Percentiles rank a stretch among this genome's conserved stretches.
These are phyloP conservation scores for Casuarina equisetifolia DNA, from an alignment of 306 rosid genomes.

Conservation along the genomic window DNA sequence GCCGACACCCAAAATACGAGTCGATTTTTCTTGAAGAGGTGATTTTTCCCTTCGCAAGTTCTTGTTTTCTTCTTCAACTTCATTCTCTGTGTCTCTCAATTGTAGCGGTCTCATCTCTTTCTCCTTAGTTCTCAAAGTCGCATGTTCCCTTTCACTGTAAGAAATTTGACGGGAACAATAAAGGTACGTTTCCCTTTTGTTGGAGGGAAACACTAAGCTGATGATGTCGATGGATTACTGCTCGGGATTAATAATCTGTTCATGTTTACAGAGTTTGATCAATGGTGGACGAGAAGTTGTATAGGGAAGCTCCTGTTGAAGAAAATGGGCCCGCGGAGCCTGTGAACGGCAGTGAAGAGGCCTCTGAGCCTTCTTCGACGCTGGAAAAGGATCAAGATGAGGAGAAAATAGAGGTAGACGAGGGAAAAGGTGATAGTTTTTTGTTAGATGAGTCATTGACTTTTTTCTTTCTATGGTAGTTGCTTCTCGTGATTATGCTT, in stretches of 20 bases:
- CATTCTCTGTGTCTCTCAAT: neutral
- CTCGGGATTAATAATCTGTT: neutral
- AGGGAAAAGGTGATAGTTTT: conserved; percentile 49
- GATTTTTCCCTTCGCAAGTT: neutral
- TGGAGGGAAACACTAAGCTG: too few species aligned
- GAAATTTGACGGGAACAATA: neutral
- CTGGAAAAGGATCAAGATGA: conserved; percentile 51
- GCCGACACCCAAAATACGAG: neutral
- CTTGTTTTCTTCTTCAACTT: neutral
- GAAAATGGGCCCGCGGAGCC: conserved; percentile 50
- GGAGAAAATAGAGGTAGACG: conserved; percentile 46
- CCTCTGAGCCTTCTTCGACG: conserved; percentile 39
- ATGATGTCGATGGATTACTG: neutral
- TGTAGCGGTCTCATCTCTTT: neutral
- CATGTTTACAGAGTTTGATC: neutral
- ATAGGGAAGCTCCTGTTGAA: conserved; percentile 28
- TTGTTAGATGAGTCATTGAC: neutral
- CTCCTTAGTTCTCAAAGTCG: neutral
- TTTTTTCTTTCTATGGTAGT: neutral
- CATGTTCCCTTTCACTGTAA: neutral
- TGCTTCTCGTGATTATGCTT: neutral
- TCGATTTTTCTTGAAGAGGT: neutral
- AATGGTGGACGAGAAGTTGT: conserved; percentile 56
- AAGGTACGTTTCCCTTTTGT: too few species aligned
- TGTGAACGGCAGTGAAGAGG: conserved; percentile 33